phyloP scores from a whole-genome alignment of 2,329 filamentous ascomycete species.

The Sclerotiophoma versabilis region DNA sequence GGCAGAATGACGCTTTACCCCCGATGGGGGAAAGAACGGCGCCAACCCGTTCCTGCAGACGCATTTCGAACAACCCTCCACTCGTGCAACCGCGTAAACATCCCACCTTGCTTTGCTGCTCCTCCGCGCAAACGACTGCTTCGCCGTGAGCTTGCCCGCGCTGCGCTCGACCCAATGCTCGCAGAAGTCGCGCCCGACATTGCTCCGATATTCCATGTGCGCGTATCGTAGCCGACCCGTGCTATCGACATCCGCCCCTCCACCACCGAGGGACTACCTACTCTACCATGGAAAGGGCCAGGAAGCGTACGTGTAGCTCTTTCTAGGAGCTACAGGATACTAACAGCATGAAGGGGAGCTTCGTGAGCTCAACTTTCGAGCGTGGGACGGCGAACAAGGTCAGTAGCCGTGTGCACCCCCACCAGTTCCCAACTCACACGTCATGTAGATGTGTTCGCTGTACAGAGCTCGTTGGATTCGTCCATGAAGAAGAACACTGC shows the following conservation, averaged over 20 bases:
- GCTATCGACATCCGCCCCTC: constrained; percentile 44
- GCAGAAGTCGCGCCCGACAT: constrained; percentile 43
- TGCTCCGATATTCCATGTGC: constrained; percentile 44
- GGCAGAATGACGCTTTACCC: constrained; percentile 17
- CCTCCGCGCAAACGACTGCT: constrained; percentile 24
- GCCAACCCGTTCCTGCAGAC: constrained; percentile 28
- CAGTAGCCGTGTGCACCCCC: constrained; percentile 25
- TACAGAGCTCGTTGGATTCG: constrained; percentile 84
- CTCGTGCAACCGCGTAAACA: constrained; percentile 5
- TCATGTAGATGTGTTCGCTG: constrained; percentile 73
- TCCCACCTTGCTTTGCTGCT: constrained; percentile 13
- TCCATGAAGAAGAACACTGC: constrained; percentile 98
- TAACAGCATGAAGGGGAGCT: constrained; percentile 73
- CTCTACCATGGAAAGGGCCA: constrained; percentile 57
- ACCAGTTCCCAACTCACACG: constrained; percentile 27
- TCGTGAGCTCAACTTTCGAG: constrained; percentile 83
- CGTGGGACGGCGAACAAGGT: constrained; percentile 92
- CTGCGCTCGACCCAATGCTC: constrained; percentile 44
- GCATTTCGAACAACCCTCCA: constrained; percentile 17
- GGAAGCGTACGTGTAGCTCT: constrained; percentile 52
- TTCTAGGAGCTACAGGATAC: not conserved
- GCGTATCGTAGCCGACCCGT: constrained; percentile 44
- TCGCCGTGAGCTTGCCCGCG: constrained; percentile 28
- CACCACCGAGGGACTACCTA: constrained; percentile 39
- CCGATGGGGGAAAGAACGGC: constrained; percentile 25